phyloP scores from a whole-genome alignment of 345 rosid genomes.

The Salix udensis region DNA sequence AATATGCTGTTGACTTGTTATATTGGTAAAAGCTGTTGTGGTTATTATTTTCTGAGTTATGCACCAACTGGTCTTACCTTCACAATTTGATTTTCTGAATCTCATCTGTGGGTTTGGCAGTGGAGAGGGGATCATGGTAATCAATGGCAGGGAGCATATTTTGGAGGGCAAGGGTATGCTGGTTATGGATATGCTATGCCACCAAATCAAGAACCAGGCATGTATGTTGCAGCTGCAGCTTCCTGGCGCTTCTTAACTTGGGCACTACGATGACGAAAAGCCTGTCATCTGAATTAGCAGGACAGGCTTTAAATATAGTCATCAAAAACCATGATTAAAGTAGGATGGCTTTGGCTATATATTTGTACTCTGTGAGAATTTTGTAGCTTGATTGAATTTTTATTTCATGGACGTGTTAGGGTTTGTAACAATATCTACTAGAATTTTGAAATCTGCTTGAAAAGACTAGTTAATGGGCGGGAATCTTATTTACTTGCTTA shows the following conservation, averaged over 20 bases:
- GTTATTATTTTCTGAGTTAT: neutral
- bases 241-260: slow-evolving; percentile 59
- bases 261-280: slow-evolving; percentile 1
- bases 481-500: slow-evolving; percentile 6
- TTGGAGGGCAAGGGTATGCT: slow-evolving; percentile 60
- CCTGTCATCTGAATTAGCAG: slow-evolving; percentile 19
- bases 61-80: neutral
- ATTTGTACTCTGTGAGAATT: slow-evolving; percentile 29
- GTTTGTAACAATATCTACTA: slow-evolving; percentile 19
- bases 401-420: slow-evolving; percentile 21
- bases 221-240: slow-evolving; percentile 56
- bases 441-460: slow-evolving; percentile 22
- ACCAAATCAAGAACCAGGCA: slow-evolving; percentile 46
- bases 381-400: slow-evolving; percentile 40
- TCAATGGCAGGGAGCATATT: slow-evolving; percentile 76
- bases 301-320: slow-evolving; percentile 10
- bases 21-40: neutral
- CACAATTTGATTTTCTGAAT: neutral
- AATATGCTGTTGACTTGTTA: neutral
- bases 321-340: slow-evolving; percentile 13
- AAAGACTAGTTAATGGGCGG: slow-evolving; percentile 10
- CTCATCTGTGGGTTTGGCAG: slow-evolving; percentile 34
- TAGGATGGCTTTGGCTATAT: slow-evolving; percentile 24
- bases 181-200: slow-evolving; percentile 53
- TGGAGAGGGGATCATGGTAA: slow-evolving; percentile 64